Evolutionary conservation across 1,139 yeast species (phyloP).

Genomic region (Saccharomyces hybrid): DNA sequence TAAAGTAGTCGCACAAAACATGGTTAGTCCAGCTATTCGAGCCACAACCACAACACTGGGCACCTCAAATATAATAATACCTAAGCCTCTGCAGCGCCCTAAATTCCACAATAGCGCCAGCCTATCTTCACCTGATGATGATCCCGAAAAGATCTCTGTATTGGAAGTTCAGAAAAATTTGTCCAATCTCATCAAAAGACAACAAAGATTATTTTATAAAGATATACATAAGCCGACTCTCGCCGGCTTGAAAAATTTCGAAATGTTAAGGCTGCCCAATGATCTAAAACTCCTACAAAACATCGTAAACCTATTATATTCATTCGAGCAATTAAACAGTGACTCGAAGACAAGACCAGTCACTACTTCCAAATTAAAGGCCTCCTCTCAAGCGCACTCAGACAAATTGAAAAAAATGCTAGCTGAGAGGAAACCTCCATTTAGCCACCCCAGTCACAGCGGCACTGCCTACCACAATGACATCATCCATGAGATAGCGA

Average conservation of each 20-base stretch:
- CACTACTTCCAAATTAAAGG: neutral
- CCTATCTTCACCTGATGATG: slow-evolving; percentile 1
- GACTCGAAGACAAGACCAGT: neutral
- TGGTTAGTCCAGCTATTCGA: neutral
- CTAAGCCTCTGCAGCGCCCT: neutral
- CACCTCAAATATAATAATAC: neutral
- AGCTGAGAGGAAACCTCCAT: neutral
- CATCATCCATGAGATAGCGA: neutral
- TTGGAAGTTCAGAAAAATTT: slow-evolving; percentile 6
- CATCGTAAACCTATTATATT: neutral
- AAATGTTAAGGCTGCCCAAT: slow-evolving; percentile 18
- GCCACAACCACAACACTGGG: neutral
- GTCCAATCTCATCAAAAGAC: slow-evolving; percentile 11
- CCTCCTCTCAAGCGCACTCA: neutral
- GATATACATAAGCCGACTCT: slow-evolving; percentile 14
- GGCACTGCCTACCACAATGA: neutral
- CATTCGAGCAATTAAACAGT: neutral
- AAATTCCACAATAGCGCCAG: neutral
- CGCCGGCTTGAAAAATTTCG: slow-evolving; percentile 15
- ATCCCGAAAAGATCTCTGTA: slow-evolving; percentile 3
- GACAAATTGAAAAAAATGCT: neutral
- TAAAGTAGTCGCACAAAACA: neutral
- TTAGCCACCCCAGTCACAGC: neutral
- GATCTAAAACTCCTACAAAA: slow-evolving; percentile 9
- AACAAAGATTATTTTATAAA: slow-evolving; percentile 14